phyloP scores from a whole-genome alignment of 192 early-diverging fungal species.

The Gamsiella multidivaricata region DNA sequence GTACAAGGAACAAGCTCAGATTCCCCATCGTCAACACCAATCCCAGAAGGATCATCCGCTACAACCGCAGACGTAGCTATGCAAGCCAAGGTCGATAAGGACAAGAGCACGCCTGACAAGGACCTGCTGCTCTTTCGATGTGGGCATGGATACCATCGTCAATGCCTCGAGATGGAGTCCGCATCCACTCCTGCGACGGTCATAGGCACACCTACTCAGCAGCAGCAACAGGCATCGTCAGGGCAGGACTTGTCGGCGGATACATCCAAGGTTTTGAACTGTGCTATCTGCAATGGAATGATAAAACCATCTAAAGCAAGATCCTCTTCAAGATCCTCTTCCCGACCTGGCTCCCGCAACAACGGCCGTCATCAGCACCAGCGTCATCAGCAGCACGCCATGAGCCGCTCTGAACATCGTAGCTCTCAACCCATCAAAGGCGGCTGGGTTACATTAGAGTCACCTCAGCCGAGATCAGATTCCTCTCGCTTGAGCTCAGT shows the following conservation, averaged over 20 bases:
- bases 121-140: slow-evolving; percentile 63
- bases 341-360: background rate
- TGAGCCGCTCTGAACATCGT: background rate
- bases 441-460: slow-evolving; percentile 24
- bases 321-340: slow-evolving; percentile 4
- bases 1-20: slow-evolving; percentile 2
- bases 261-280: slow-evolving; percentile 10
- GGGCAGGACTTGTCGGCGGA: background rate
- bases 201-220: background rate
- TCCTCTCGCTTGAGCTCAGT: slow-evolving; percentile 5
- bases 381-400: background rate
- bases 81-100: background rate
- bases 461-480: slow-evolving; percentile 11
- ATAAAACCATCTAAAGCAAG: slow-evolving; percentile 18
- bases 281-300: slow-evolving; percentile 42
- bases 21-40: slow-evolving; percentile 1
- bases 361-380: slow-evolving; percentile 7
- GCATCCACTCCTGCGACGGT: background rate
- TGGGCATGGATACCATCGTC: slow-evolving; percentile 66
- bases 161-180: slow-evolving; percentile 58
- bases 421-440: background rate
- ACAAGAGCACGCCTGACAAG: slow-evolving; percentile 23
- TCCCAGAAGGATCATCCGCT: background rate
- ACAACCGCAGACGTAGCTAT: slow-evolving; percentile 2
- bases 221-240: background rate